Percentiles rank a stretch among this genome's conserved stretches.
These are phyloP conservation scores for Euphorbia celastroides DNA, from an alignment of 441 rosid genomes.

Conservation along the genomic window DNA sequence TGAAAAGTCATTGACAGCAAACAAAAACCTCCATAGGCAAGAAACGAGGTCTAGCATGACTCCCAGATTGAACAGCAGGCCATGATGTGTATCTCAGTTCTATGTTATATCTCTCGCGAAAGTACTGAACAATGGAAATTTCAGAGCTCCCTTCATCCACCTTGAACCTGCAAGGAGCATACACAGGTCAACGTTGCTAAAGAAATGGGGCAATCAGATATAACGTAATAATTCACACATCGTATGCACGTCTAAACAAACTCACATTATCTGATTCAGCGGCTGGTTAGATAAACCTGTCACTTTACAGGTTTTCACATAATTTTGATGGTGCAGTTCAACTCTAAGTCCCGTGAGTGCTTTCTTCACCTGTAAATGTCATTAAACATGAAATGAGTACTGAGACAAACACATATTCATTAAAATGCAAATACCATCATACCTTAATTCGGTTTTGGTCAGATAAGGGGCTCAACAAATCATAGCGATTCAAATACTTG, in stretches of 20 bases:
- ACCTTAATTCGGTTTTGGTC: slow-evolving; percentile 65
- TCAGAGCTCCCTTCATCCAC: slow-evolving; percentile 25
- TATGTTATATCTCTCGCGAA: slow-evolving; percentile 35
- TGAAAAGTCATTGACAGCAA: not conserved
- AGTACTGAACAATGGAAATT: slow-evolving; percentile 48
- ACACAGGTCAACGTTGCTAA: not conserved
- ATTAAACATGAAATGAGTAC: too few species aligned
- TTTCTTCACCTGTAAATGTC: slow-evolving; percentile 46
- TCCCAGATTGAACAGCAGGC: slow-evolving; percentile 66
- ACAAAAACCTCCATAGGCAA: slow-evolving; percentile 79
- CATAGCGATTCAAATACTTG: slow-evolving; percentile 29
- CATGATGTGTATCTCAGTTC: slow-evolving; percentile 24
- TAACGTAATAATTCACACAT: not conserved
- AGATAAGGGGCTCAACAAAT: slow-evolving; percentile 35
- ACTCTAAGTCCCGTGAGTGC: slow-evolving; percentile 50
- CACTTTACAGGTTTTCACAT: slow-evolving; percentile 31
- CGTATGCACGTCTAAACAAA: not conserved
- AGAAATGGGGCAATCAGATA: not conserved
- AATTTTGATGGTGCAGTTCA: slow-evolving; percentile 16
- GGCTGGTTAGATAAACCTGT: slow-evolving; percentile 49
- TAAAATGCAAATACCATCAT: too few species aligned
- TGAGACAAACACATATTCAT: too few species aligned
- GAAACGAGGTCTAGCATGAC: slow-evolving; percentile 45
- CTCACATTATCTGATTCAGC: slow-evolving; percentile 39
- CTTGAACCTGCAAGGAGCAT: slow-evolving; percentile 42